phyloP scores from a whole-genome alignment of 2,329 filamentous ascomycete species.

The Grosmannia clavigera region DNA sequence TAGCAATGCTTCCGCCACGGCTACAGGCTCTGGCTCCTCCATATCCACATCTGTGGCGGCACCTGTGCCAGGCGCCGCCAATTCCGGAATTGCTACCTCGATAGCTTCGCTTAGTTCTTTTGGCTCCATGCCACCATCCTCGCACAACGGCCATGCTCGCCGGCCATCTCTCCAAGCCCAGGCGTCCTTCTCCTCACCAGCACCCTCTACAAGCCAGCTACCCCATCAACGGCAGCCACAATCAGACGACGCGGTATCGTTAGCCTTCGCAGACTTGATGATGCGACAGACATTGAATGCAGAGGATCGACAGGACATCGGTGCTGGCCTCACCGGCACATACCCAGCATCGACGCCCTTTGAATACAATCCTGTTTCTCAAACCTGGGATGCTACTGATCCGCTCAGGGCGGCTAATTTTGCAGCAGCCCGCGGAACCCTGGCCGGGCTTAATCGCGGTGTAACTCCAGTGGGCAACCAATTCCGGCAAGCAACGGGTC shows the following conservation, averaged over 20 bases:
- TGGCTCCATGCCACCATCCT: slow-evolving; percentile 19
- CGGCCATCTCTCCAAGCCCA: slow-evolving; percentile 26
- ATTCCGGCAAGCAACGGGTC: slow-evolving; percentile 21
- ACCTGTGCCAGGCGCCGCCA: neutral
- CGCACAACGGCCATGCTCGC: slow-evolving; percentile 33
- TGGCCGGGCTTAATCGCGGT: slow-evolving; percentile 21
- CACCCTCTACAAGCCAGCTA: neutral
- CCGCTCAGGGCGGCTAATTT: neutral
- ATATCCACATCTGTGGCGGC: neutral
- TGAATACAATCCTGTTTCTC: slow-evolving; percentile 34
- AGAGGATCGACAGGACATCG: neutral
- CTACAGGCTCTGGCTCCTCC: slow-evolving; percentile 1
- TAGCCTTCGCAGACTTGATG: neutral
- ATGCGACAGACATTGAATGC: slow-evolving; percentile 1
- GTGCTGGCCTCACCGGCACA: neutral
- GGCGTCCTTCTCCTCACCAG: slow-evolving; percentile 5
- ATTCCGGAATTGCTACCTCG: neutral
- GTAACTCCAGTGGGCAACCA: slow-evolving; percentile 20
- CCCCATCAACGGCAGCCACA: slow-evolving; percentile 4
- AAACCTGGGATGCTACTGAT: slow-evolving; percentile 26
- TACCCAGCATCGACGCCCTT: slow-evolving; percentile 16
- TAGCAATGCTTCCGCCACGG: neutral
- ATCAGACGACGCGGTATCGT: slow-evolving; percentile 1
- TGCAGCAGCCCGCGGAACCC: slow-evolving; percentile 17
- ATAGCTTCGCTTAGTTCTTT: slow-evolving; percentile 1